Evolutionary conservation across 1,284 basidiomycete genomes (phyloP), one percentile per base, ranked within the genome.

Genomic region (Schizophyllum amplum): DNA sequence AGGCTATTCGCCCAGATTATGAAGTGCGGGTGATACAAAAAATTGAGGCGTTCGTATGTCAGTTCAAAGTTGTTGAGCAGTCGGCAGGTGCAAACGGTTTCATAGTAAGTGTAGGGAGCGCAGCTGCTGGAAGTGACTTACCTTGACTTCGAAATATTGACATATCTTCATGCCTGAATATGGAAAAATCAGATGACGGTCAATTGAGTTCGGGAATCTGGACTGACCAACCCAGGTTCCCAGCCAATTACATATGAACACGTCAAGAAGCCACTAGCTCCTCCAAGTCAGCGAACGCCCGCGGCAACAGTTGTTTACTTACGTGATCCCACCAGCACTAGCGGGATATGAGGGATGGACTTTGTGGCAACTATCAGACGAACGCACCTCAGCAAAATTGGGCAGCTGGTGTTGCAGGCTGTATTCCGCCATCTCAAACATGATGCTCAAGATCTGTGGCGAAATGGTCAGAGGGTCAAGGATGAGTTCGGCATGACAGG

Each of bases 241-340:
- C 55, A 90, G 68, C 89, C 90, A 92, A 68, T 93, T 93, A 73
- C 90, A 93, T 25, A 92, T 64, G 52, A 92, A 74, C 53, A 92
- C 90, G 68, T 92, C 90, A 53, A 92, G 75, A 57, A 92, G 74
- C 90, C 90, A 92, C 87, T 91, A 66, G 13, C 48, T 9, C 46
- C 27, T 54, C 47, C 52, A 22, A 57, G 33, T 55, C n/a, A 47
- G 25, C 47, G 20, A 47, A 24, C 2, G 23, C 55, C 22, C 58
- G 58, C 22, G 55, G 57, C 57, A 59, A 54, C 56, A 42, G 33
- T 42, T 17, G 33, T 17, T 42, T 33, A 76, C 84, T 67, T 71
- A 90, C 89, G 75, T 92, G 90, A 67, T 92, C 90, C 90, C 90
- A 91, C 89, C 88, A 91, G 64, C 89, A 91, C 87, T 89, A 62